Conservation (phyloP, 2,329 filamentous ascomycete species). For the Coniella lustricola region DNA sequence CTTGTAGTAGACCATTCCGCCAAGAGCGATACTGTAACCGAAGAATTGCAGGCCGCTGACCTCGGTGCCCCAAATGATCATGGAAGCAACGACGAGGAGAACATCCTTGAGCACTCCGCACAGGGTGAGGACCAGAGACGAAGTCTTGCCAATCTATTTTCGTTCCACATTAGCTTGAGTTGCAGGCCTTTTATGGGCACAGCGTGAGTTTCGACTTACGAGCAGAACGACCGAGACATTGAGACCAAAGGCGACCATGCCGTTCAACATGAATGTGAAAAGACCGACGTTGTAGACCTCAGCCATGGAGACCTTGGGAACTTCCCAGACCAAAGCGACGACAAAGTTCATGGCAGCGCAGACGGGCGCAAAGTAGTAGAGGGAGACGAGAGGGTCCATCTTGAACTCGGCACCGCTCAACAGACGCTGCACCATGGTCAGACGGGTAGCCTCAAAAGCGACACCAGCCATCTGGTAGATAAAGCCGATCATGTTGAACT, state of each 20-base stretch:
- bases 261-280: slow-evolving; percentile 67
- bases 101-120: slow-evolving; percentile 87
- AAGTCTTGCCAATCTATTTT: slow-evolving; percentile 83
- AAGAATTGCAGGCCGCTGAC: slow-evolving; percentile 73
- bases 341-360: slow-evolving; percentile 76
- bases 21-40: slow-evolving; percentile 73
- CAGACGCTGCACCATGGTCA: slow-evolving; percentile 78
- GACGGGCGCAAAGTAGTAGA: slow-evolving; percentile 84
- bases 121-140: slow-evolving; percentile 76
- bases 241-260: slow-evolving; percentile 69
- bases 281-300: slow-evolving; percentile 70
- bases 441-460: slow-evolving; percentile 72
- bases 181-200: too few species aligned
- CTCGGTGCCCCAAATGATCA: slow-evolving; percentile 73
- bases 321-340: slow-evolving; percentile 66
- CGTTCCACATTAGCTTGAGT: too few species aligned
- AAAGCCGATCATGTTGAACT: slow-evolving; percentile 77
- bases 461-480: slow-evolving; percentile 73
- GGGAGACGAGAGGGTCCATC: slow-evolving; percentile 83
- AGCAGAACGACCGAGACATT: slow-evolving; percentile 83
- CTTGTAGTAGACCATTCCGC: slow-evolving; percentile 80
- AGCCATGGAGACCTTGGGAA: slow-evolving; percentile 60
- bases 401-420: slow-evolving; percentile 80
- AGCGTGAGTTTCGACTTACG: slow-evolving; percentile 55
- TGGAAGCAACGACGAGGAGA: slow-evolving; percentile 70